Evolutionary conservation across 1,284 basidiomycete genomes (phyloP), one percentile per base, ranked within the genome.

Genomic region (Ustilago cynodontis): DNA sequence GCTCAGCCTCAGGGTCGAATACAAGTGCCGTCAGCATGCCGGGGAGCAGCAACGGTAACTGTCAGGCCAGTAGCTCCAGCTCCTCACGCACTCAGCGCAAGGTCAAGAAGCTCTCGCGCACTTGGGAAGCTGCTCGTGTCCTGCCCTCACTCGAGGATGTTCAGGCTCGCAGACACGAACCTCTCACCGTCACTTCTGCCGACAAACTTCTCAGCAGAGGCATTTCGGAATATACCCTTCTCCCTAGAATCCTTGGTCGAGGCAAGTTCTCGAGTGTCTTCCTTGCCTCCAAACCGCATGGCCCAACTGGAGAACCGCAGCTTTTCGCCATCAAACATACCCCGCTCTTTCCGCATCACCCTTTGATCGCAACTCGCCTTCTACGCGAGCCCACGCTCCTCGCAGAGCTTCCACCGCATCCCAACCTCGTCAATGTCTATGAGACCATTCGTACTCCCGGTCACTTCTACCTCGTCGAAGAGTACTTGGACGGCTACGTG

Each of bases 381-480:
- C 82, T 90, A 0, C 87, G 89, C 29, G 89, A 90, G 65, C 89
- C 89, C 0, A 88, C 87, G 0, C 86, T 90, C 16, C 85, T 90
- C 16, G 88, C 89, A 1, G 88, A 89, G 77, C 85, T 90, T 1
- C 87, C 88, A 0, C 88, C 88, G 1, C 89, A 90, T 79, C 89
- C 89, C 1, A 89, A 89, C 71, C 85, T 90, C 26, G 87, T 90
- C 69, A 86, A 87, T 45, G 89, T 90, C 3, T 87, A 87, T 69
- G 88, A 89, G 39, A 89, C 88, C 56, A 87, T 90, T 28, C 82
- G 88, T 5, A 90, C 89, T 0, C 86, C 88, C 5, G 88, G 88
- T 2, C 89, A 89, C 77, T 89, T 89, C 75, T 90, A 90, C 80
- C 88, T 90, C n/a, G 87, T 90, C 59, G 88, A 88, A 57, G 89